Conservation (phyloP, 768 basidiomycete genomes). For the Trametes elegans region DNA sequence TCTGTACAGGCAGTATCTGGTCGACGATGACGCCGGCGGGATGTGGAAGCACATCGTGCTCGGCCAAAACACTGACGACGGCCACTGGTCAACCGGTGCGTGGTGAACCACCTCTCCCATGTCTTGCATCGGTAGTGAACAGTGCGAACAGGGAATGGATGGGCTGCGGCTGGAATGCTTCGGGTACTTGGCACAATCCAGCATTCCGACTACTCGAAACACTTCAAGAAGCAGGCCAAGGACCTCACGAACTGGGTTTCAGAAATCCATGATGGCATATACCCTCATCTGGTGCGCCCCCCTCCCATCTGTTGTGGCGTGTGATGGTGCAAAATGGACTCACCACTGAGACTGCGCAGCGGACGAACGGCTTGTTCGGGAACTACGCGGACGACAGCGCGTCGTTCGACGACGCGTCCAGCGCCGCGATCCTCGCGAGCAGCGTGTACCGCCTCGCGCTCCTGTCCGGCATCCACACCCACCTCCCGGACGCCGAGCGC, state of each 20-base stretch:
- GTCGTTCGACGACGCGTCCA: conserved; percentile 71
- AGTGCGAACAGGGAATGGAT: conserved; percentile 63
- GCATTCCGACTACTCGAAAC: conserved; percentile 51
- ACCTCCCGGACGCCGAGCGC: conserved; percentile 58
- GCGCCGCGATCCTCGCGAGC: conserved; percentile 71
- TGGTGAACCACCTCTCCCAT: neutral
- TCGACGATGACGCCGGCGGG: conserved; percentile 45
- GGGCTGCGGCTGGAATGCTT: conserved; percentile 87
- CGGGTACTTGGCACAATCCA: conserved; percentile 77
- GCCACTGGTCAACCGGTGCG: conserved; percentile 79
- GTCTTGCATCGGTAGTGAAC: neutral
- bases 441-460: conserved; percentile 74
- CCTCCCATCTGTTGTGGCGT: neutral
- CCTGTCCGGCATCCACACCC: conserved; percentile 44
- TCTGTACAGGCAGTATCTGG: conserved; percentile 67
- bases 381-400: conserved; percentile 66
- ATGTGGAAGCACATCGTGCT: conserved; percentile 78
- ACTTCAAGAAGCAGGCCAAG: conserved; percentile 48
- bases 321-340: neutral
- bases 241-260: conserved; percentile 64
- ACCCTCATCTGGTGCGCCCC: conserved; percentile 49
- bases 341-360: conserved; percentile 33
- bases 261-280: conserved; percentile 77
- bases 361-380: conserved; percentile 50
- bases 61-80: conserved; percentile 54